phyloP scores from a whole-genome alignment of 2,329 filamentous ascomycete species.

The Stagonosporopsis chrysanthemi region DNA sequence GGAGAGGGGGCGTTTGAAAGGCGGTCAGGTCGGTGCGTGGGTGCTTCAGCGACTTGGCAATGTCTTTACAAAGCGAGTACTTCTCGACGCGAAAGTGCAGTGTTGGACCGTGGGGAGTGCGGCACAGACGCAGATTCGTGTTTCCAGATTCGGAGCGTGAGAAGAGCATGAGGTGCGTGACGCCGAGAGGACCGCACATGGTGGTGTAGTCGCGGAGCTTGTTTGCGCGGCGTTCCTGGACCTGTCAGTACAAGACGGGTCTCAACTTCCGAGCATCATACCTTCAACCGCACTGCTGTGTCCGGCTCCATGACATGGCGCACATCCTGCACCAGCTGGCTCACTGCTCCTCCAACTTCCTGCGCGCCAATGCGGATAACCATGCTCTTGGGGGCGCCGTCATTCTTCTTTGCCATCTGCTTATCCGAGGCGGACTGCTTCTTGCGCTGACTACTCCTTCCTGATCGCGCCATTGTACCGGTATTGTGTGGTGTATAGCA shows the following conservation, averaged over 20 bases:
- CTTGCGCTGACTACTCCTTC: constrained; percentile 39
- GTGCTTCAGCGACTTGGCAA: constrained; percentile 82
- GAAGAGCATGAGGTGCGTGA: constrained; percentile 92
- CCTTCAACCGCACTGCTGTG: constrained; percentile 85
- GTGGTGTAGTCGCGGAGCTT: constrained; percentile 89
- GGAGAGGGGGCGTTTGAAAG: constrained; percentile 82
- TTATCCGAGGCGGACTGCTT: constrained; percentile 47
- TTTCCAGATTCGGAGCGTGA: constrained; percentile 89
- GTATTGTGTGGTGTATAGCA: constrained; percentile 10
- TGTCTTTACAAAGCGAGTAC: constrained; percentile 92
- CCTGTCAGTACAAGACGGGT: not conserved
- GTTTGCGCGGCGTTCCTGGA: constrained; percentile 81
- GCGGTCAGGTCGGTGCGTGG: constrained; percentile 81
- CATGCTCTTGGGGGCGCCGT: constrained; percentile 89
- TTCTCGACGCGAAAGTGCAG: constrained; percentile 93
- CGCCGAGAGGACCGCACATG: constrained; percentile 93
- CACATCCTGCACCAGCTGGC: constrained; percentile 90
- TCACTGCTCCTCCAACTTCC: constrained; percentile 89
- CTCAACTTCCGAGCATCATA: constrained; percentile 33
- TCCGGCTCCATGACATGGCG: constrained; percentile 94
- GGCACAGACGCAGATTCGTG: constrained; percentile 86
- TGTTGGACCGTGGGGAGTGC: constrained; percentile 89
- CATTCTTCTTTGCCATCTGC: constrained; percentile 61
- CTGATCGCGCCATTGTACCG: constrained; percentile 36
- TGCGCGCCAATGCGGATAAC: constrained; percentile 96